These are phyloP conservation scores for Saprolegnia diclina DNA, from an alignment of 352 stramenopile species.

Conservation along the genomic window DNA sequence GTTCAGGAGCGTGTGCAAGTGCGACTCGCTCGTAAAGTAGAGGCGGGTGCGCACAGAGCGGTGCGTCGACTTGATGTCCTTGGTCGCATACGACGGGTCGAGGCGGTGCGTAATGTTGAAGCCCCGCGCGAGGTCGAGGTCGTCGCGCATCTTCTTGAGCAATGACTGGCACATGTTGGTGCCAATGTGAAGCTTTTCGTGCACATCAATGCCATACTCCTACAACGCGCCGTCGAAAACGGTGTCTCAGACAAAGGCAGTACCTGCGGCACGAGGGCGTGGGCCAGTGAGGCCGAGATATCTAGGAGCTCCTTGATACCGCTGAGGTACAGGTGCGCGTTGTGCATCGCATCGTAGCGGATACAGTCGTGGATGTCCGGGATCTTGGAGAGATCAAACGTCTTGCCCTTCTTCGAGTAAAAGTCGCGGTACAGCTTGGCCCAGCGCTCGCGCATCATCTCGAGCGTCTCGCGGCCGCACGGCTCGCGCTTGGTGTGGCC, in stretches of 20 bases:
- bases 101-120: constrained; percentile 73
- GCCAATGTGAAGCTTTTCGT: constrained; percentile 84
- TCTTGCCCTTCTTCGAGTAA: constrained; percentile 89
- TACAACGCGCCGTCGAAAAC: not conserved
- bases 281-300: constrained; percentile 90
- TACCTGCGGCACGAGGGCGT: constrained; percentile 74
- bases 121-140: constrained; percentile 74
- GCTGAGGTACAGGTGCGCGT: constrained; percentile 90
- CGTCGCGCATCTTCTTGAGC: constrained; percentile 84
- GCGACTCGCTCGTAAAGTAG: constrained; percentile 99
- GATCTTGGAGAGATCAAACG: constrained; percentile 95
- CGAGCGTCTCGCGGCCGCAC: constrained; percentile 74
- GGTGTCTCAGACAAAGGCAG: not conserved
- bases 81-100: constrained; percentile 78
- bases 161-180: constrained; percentile 83
- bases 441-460: constrained; percentile 89
- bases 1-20: constrained; percentile 98
- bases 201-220: constrained; percentile 84
- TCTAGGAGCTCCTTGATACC: constrained; percentile 93
- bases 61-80: constrained; percentile 89
- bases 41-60: constrained; percentile 96
- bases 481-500: constrained; percentile 75
- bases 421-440: constrained; percentile 94
- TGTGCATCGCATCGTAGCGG: constrained; percentile 98
- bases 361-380: constrained; percentile 99